These are phyloP conservation scores for Geosmithia flava DNA, from an alignment of 2,329 filamentous ascomycete genomes.

Conservation along the genomic window DNA sequence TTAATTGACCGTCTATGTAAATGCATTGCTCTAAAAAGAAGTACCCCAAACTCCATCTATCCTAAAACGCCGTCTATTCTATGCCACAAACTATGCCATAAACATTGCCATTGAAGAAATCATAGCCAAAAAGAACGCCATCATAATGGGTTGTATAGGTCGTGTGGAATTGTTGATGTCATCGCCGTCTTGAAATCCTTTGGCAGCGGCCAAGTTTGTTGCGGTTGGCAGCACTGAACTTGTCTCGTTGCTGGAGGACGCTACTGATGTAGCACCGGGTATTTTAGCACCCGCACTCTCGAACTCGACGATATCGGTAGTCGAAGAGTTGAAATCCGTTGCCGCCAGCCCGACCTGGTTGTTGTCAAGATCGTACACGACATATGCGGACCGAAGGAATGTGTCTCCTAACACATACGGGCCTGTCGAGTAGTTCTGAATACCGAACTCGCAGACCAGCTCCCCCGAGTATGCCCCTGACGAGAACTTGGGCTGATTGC, in stretches of 20 bases:
- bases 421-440: slow-evolving; percentile 32
- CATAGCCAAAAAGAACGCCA: not conserved
- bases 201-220: slow-evolving; percentile 13
- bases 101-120: not conserved
- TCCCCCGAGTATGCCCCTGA: slow-evolving; percentile 29
- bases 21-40: not conserved
- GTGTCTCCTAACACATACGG: slow-evolving; percentile 42
- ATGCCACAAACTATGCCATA: not conserved
- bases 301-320: slow-evolving; percentile 36
- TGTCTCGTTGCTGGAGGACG: slow-evolving; percentile 21
- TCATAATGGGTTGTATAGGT: not conserved
- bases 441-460: slow-evolving; percentile 41
- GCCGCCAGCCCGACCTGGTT: slow-evolving; percentile 41
- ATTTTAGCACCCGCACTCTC: slow-evolving; percentile 34
- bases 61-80: not conserved
- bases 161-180: slow-evolving; percentile 3
- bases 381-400: slow-evolving; percentile 47
- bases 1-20: not conserved
- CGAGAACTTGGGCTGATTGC: slow-evolving; percentile 19
- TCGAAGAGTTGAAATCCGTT: slow-evolving; percentile 42
- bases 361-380: slow-evolving; percentile 47
- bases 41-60: not conserved
- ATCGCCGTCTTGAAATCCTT: slow-evolving; percentile 15
- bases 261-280: slow-evolving; percentile 33
- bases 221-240: slow-evolving; percentile 7